Evolutionary conservation across 1,139 yeast genomes (phyloP), one percentile per base, ranked within the genome.

Genomic region (Debaryomycetaceae sp.): DNA sequence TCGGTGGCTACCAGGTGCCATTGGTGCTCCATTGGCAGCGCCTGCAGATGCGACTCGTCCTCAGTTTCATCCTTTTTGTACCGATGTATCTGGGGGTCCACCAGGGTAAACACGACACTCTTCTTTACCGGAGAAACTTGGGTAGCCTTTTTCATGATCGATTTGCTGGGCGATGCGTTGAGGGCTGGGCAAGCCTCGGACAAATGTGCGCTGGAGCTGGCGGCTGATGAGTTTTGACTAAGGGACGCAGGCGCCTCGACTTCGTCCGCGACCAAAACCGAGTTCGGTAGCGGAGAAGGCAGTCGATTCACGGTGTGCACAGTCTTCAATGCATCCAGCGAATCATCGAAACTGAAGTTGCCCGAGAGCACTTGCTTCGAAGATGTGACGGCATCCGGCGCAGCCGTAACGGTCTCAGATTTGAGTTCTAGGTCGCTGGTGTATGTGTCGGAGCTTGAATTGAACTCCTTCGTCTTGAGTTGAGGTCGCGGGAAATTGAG

Each of bases 361-460:
- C 60, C 38, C 26, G n/a, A n/a, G n/a, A n/a, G n/a, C n/a, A n/a
- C n/a, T n/a, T n/a, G n/a, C n/a, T n/a, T n/a, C n/a, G n/a, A n/a
- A n/a, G n/a, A n/a, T n/a, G n/a, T n/a, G n/a, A n/a, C n/a, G n/a
- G n/a, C n/a, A n/a, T n/a, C n/a, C n/a, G n/a, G n/a, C n/a, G n/a
- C n/a, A n/a, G n/a, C n/a, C n/a, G n/a, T n/a, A n/a, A n/a, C n/a
- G n/a, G n/a, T 23, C 19, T 17, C 11, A 20, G 8, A 12, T 21
- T 39, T 38, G 3, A 43, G 31, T 10, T 45, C 54, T 18, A 34
- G 34, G 16, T 64, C 71, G 37, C 66, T 60, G 16, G 61, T 61
- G 31, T 53, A 65, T 7, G 74, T 67, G 33, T 66, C 74, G 4
- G 71, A 59, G 34, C 66, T 58, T 4, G 71, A 64, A 39, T 57